phyloP scores from a whole-genome alignment of 2,329 filamentous ascomycete genomes.

The Aspergillus ochraceoroseus region DNA sequence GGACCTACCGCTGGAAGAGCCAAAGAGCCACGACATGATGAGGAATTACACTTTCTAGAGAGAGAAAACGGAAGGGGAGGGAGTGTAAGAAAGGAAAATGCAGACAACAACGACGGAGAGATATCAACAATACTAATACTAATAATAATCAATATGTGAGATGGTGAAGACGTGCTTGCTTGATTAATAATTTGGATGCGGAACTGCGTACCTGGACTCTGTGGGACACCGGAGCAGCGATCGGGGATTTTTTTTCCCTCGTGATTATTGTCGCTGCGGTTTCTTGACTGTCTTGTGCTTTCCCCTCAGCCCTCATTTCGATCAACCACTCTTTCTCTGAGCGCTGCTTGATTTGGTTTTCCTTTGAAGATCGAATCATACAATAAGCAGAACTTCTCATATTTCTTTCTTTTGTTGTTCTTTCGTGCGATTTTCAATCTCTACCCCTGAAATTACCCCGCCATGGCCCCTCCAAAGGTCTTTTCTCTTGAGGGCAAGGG shows the following conservation, averaged over 20 bases:
- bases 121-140: too few relatives aligned
- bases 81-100: constrained; percentile 2
- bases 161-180: constrained; percentile 14
- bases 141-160: too few relatives aligned
- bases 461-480: constrained; percentile 53
- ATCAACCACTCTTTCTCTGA: constrained; percentile 5
- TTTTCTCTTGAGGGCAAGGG: constrained; percentile 91
- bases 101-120: too few relatives aligned
- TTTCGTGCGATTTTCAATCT: constrained; percentile 7
- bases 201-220: constrained; percentile 22
- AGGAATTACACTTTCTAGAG: neutral
- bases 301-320: constrained; percentile 1
- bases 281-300: neutral
- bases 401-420: constrained; percentile 4
- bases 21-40: constrained; percentile 37
- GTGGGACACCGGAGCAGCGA: constrained; percentile 19
- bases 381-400: neutral
- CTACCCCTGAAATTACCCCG: constrained; percentile 32
- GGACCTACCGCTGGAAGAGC: constrained; percentile 33
- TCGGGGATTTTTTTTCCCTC: constrained; percentile 8
- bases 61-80: neutral
- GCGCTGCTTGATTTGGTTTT: constrained; percentile 2
- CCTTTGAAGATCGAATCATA: neutral
- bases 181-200: constrained; percentile 21
- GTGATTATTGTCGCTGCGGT: constrained; percentile 3